Evolutionary conservation across 257 asterid species (phyloP), one percentile per base, ranked within the genome.

Genomic region (Gynochthodes officinalis): DNA sequence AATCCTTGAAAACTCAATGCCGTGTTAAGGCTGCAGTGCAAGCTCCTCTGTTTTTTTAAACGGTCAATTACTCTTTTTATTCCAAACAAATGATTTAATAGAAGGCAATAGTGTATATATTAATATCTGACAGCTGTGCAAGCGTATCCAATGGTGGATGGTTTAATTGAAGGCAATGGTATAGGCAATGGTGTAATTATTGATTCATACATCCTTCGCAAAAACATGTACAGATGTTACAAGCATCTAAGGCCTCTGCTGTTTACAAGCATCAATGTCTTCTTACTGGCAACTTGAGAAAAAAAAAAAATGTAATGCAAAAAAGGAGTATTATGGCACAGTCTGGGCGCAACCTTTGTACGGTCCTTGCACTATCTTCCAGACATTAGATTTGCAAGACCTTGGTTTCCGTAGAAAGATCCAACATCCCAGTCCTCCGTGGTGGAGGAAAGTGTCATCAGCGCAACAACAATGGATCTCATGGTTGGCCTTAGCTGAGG

Each of bases 391-490:
- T 89, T 88, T 69, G 85, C 71, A 13, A 89, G 79, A 48, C 90
- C 91, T 66, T 85, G 96, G 76, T 81, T 89, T 42, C 91, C 93
- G 21, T 90, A 93, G 86, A 92, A 90, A 37, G 90, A 69, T 54
- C 93, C 96, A 13, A 88, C 87, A 59, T 90, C 98, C 97, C 98
- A 90, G 54, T 93, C 96, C 62, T 90, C 98, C 5, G 96, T 90
- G 2, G 96, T 58, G 8, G 98, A 93, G 14, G 96, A 89, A 12
- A 90, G 97, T 4, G 96, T 90, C 98, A 93, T 93, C 71, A 93
- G 69, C 0, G 96, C 97, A 16, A 93, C 98, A 8, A 90, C 98
- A 12, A 90, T 86, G 13, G 98, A 93, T 73, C 97, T 81, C 97
- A 90, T 93, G 71, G 87, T 87, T 8, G 97, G 97, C 46, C 98